A percentile compares a stretch with the other conserved stretches of the same genome.
phyloP scores from a whole-genome alignment of 495 filamentous ascomycete genomes.

The Parachaetomium inaequale region DNA sequence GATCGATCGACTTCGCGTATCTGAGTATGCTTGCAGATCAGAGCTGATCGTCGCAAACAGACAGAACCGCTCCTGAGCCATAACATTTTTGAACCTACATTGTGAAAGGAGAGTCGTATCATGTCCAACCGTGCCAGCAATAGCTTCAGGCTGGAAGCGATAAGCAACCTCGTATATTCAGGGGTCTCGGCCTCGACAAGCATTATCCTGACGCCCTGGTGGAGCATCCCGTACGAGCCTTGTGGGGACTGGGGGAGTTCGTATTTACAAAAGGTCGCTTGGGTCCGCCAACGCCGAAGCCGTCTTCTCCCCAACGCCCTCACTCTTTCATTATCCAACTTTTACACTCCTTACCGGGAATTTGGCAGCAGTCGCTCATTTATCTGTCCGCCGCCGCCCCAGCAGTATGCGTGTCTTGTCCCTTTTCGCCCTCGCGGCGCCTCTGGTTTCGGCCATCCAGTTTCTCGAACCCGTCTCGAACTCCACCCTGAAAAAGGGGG shows the following conservation, averaged over 20 bases:
- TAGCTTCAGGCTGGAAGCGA: background rate
- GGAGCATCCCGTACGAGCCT: background rate
- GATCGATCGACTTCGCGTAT: too few relatives aligned
- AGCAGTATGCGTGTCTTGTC: constrained; percentile 27
- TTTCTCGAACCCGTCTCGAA: constrained; percentile 29
- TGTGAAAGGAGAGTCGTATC: too few relatives aligned
- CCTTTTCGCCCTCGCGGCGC: constrained; percentile 30
- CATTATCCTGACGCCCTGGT: background rate
- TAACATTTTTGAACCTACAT: too few relatives aligned
- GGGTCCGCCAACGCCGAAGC: background rate
- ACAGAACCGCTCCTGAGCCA: too few relatives aligned
- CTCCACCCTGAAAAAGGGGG: constrained; percentile 39
- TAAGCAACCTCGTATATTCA: background rate
- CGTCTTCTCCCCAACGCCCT: constrained; percentile 9
- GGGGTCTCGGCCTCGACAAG: background rate
- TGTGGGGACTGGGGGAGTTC: background rate
- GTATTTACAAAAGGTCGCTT: constrained; percentile 5
- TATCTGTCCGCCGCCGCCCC: constrained; percentile 13
- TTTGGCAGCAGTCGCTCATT: constrained; percentile 30
- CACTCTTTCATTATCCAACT: constrained; percentile 3
- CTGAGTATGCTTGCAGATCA: too few relatives aligned
- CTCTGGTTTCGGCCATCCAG: constrained; percentile 34
- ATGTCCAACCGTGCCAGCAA: background rate
- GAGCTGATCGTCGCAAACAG: too few relatives aligned
- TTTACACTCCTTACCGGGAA: background rate